These are phyloP conservation scores for Penicillium canescens DNA, from an alignment of 495 filamentous ascomycete genomes.

Conservation along the genomic window DNA sequence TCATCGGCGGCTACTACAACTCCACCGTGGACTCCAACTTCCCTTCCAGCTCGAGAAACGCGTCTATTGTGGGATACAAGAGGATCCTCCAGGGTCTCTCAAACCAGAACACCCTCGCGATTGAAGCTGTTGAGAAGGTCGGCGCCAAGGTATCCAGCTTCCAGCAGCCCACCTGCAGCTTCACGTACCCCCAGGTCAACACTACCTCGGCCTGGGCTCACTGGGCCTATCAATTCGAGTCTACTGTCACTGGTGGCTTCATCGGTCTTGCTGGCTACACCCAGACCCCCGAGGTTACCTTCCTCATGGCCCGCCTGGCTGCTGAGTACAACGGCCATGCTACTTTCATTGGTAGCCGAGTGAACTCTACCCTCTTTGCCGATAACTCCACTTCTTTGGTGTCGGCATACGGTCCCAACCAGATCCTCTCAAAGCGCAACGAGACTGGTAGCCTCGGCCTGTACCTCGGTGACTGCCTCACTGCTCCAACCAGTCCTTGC, in stretches of 20 bases:
- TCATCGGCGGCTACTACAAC: slow-evolving; percentile 28
- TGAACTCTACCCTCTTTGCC: slow-evolving; percentile 23
- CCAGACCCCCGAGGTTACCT: slow-evolving; percentile 33
- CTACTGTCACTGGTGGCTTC: slow-evolving; percentile 26
- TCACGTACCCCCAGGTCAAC: slow-evolving; percentile 19
- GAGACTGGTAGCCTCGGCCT: slow-evolving; percentile 28
- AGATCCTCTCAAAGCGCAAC: slow-evolving; percentile 22
- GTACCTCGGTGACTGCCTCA: slow-evolving; percentile 28
- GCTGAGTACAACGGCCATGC: slow-evolving; percentile 29
- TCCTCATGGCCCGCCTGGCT: slow-evolving; percentile 34
- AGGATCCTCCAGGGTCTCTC: slow-evolving; percentile 26
- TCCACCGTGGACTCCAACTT: slow-evolving; percentile 22
- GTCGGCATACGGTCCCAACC: slow-evolving; percentile 26
- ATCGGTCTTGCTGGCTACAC: slow-evolving; percentile 35
- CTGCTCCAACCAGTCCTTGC: slow-evolving; percentile 23
- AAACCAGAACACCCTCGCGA: slow-evolving; percentile 24
- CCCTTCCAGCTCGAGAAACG: slow-evolving; percentile 17
- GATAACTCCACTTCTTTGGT: slow-evolving; percentile 25
- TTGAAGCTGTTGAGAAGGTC: slow-evolving; percentile 26
- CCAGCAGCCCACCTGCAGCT: slow-evolving; percentile 23
- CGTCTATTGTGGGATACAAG: slow-evolving; percentile 17
- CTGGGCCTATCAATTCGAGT: slow-evolving; percentile 27
- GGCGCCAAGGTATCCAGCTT: slow-evolving; percentile 16
- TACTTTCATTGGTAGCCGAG: slow-evolving; percentile 25
- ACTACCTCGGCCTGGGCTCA: slow-evolving; percentile 17